Evolutionary conservation across 176 grass and related monocot species (phyloP).

Genomic region (Rhynchospora breviuscula): DNA sequence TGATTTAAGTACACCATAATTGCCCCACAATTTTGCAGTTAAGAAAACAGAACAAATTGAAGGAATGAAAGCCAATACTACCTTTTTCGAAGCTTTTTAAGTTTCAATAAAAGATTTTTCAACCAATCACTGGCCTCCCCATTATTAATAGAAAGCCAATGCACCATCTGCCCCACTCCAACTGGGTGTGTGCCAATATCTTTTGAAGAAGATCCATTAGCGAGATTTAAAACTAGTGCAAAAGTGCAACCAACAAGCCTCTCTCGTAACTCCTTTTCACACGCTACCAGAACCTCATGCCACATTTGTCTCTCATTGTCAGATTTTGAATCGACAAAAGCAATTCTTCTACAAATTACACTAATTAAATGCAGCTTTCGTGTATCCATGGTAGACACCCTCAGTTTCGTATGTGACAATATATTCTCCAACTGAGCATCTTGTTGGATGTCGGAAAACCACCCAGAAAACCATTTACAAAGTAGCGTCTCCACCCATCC

Average conservation of each 20-base stretch:
- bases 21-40: neutral
- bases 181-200: slow-evolving; percentile 36
- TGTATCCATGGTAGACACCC: slow-evolving; percentile 37
- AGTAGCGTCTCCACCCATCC: slow-evolving; percentile 44
- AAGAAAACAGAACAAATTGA: neutral
- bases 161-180: slow-evolving; percentile 64
- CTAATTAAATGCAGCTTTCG: slow-evolving; percentile 70
- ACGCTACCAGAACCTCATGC: slow-evolving; percentile 50
- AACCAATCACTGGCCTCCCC: slow-evolving; percentile 33
- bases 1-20: neutral
- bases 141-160: slow-evolving; percentile 44
- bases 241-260: slow-evolving; percentile 66
- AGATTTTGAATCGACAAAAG: slow-evolving; percentile 26
- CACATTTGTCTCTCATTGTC: slow-evolving; percentile 36
- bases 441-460: slow-evolving; percentile 31
- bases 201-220: slow-evolving; percentile 10
- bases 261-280: slow-evolving; percentile 57
- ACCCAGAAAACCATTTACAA: slow-evolving; percentile 47
- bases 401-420: slow-evolving; percentile 18
- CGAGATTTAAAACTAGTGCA: slow-evolving; percentile 32
- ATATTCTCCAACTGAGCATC: slow-evolving; percentile 35
- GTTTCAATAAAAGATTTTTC: slow-evolving; percentile 37
- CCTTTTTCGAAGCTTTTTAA: slow-evolving; percentile 52
- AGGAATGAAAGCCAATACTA: slow-evolving; percentile 10
- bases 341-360: slow-evolving; percentile 67